These are phyloP conservation scores for Phaseolus coccineus DNA, from an alignment of 331 rosid genomes.

Conservation along the genomic window DNA sequence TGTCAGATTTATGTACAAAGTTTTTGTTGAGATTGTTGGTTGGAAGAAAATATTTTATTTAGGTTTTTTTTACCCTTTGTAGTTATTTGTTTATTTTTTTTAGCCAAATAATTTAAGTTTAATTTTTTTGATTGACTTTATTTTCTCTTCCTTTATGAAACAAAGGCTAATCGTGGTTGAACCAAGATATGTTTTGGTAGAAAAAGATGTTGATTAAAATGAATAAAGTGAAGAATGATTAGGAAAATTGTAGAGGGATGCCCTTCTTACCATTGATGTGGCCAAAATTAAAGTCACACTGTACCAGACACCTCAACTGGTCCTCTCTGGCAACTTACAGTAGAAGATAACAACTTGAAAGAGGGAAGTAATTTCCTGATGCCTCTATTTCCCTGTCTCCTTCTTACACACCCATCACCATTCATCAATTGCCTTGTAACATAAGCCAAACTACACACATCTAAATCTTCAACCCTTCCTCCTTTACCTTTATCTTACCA, in stretches of 20 bases:
- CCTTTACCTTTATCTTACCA: not conserved
- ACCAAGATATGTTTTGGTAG: not conserved
- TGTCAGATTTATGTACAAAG: too few relatives aligned
- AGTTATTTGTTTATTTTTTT: too few relatives aligned
- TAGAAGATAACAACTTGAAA: conserved; percentile 38
- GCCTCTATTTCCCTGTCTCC: conserved; percentile 37
- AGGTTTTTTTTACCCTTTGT: too few relatives aligned
- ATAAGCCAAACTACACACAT: conserved; percentile 36
- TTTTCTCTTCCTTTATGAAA: too few relatives aligned
- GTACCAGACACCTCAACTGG: conserved; percentile 29
- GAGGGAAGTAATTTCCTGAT: conserved; percentile 46
- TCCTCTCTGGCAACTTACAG: conserved; percentile 34
- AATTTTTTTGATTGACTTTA: too few relatives aligned
- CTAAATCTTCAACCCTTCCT: not conserved
- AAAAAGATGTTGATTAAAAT: not conserved
- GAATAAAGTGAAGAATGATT: not conserved
- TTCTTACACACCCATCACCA: not conserved
- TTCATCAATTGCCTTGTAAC: conserved; percentile 37
- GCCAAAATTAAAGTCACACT: conserved; percentile 44
- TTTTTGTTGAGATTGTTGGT: too few relatives aligned
- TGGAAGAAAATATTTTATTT: too few relatives aligned
- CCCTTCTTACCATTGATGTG: conserved; percentile 44
- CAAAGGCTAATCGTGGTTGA: not conserved
- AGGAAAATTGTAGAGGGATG: conserved; percentile 31
- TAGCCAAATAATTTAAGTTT: too few relatives aligned